Percentiles rank a stretch among this genome's conserved stretches.
These are phyloP conservation scores for Tulasnella sp. DNA, from an alignment of 768 basidiomycete species.

Conservation along the genomic window DNA sequence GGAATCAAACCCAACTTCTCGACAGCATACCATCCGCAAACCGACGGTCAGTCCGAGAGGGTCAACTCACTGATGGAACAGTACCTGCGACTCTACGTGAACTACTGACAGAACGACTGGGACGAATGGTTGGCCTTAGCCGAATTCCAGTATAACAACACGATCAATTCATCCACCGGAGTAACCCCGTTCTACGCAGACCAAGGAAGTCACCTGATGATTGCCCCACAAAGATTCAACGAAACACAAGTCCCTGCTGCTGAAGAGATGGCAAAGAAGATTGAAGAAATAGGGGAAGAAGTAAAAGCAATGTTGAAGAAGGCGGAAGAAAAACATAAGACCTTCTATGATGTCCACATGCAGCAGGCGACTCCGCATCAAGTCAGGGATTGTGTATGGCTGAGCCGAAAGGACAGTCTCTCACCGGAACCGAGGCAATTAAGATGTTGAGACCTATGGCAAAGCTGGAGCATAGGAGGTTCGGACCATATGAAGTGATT, in stretches of 20 bases:
- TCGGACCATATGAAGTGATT: not conserved
- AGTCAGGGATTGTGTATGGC: not conserved
- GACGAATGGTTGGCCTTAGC: not conserved
- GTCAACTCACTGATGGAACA: not conserved
- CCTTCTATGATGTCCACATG: not conserved
- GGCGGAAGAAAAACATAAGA: not conserved
- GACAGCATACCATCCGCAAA: slow-evolving; percentile 4
- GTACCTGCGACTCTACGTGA: not conserved
- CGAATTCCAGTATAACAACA: slow-evolving; percentile 1
- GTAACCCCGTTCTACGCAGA: not conserved
- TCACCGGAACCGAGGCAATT: not conserved
- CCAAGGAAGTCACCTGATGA: not conserved
- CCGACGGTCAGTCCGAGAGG: slow-evolving; percentile 8
- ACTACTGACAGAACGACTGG: not conserved
- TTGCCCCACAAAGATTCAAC: not conserved
- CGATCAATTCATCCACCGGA: not conserved
- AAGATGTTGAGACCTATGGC: not conserved
- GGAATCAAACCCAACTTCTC: not conserved
- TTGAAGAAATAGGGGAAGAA: not conserved
- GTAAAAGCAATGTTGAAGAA: not conserved
- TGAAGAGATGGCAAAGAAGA: not conserved
- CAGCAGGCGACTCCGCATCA: not conserved
- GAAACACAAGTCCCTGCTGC: not conserved
- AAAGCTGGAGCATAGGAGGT: not conserved
- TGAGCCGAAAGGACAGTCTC: not conserved